Conservation (phyloP, 352 stramenopile species). For the Globisporangium paddicum region DNA sequence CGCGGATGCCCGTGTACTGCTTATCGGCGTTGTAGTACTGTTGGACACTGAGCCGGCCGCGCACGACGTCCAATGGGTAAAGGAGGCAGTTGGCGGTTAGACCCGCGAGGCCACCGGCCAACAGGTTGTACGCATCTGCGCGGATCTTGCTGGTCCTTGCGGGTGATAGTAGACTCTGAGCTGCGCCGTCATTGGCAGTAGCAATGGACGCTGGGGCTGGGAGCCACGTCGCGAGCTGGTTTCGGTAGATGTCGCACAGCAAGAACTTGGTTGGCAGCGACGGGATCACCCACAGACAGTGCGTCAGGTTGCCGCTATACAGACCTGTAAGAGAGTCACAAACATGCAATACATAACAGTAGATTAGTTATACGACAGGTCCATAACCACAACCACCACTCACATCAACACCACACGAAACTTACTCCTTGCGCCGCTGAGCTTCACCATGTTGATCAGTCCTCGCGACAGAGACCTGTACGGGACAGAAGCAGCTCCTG, state of each 20-base stretch:
- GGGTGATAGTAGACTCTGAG: not conserved
- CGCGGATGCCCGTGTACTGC: constrained; percentile 41
- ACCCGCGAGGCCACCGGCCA: constrained; percentile 59
- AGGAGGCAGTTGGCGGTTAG: constrained; percentile 65
- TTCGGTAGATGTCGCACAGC: constrained; percentile 64
- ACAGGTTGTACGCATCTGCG: constrained; percentile 48
- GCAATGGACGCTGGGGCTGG: not conserved
- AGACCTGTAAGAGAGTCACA: constrained; percentile 26
- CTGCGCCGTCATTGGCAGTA: not conserved
- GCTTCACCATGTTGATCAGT: constrained; percentile 66
- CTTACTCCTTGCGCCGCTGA: constrained; percentile 45
- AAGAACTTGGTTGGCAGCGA: constrained; percentile 79
- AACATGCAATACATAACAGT: not conserved
- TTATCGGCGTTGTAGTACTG: constrained; percentile 45
- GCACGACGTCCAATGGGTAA: constrained; percentile 77
- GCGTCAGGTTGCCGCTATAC: constrained; percentile 74
- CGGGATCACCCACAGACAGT: constrained; percentile 81
- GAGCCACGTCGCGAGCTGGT: constrained; percentile 34
- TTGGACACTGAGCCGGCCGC: constrained; percentile 65
- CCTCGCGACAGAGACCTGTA: constrained; percentile 49
- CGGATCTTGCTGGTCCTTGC: constrained; percentile 16
- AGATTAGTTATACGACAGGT: no score
- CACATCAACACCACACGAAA: not conserved
- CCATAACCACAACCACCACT: no score
- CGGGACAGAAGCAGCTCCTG: constrained; percentile 11